A percentile compares a stretch with the other conserved stretches of the same genome.
Conservation (phyloP, 2,329 filamentous ascomycete species). For the Ophiostoma perfectum region DNA sequence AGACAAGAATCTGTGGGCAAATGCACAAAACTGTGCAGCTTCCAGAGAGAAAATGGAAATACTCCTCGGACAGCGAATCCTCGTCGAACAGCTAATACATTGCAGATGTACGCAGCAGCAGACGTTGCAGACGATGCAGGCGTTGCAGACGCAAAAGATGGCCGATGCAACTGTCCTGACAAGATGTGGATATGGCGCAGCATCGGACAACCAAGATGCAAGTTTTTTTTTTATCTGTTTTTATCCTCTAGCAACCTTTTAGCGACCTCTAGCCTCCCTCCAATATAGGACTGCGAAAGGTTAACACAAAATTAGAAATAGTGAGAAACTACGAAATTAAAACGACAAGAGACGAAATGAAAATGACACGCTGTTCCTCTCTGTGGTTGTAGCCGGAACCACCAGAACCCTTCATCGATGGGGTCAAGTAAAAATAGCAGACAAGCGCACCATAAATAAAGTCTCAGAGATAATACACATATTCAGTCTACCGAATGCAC, state of each 20-base stretch:
- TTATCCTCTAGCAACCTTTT: too few relatives aligned
- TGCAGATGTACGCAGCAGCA: neutral
- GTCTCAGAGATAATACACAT: too few relatives aligned
- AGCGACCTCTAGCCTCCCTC: too few relatives aligned
- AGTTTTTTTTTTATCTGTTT: neutral
- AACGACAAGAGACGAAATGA: neutral
- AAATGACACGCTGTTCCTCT: constrained; percentile 6
- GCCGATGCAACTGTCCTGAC: neutral
- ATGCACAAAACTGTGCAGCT: too few relatives aligned
- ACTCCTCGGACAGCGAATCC: neutral
- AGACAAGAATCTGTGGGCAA: too few relatives aligned
- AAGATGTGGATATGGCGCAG: constrained; percentile 1
- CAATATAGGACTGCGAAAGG: too few relatives aligned
- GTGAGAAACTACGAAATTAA: neutral
- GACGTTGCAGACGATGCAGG: neutral
- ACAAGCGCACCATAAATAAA: too few relatives aligned
- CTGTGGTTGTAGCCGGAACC: constrained; percentile 1
- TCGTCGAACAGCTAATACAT: too few relatives aligned
- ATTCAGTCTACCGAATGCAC: neutral
- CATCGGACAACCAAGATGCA: constrained; percentile 1
- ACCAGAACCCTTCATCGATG: neutral
- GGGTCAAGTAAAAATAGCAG: neutral
- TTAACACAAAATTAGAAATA: neutral
- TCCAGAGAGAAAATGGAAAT: neutral
- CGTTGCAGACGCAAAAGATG: neutral